phyloP scores from a whole-genome alignment of 2,329 filamentous ascomycete genomes.

The Cephalotrichum gorgonifer region DNA sequence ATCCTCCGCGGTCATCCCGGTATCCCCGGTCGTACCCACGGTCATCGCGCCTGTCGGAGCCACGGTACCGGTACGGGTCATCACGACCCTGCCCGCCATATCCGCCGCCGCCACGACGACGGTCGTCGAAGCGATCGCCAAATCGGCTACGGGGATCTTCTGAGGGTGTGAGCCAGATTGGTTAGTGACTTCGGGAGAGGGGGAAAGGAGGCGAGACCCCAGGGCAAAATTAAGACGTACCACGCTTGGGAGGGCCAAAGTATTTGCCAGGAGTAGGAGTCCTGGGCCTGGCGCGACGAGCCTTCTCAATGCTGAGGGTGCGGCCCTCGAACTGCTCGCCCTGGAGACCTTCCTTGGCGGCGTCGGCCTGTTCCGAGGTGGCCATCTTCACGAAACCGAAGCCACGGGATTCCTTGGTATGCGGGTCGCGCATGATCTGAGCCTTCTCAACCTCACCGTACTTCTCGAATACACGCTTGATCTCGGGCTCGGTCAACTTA shows the following conservation, averaged over 20 bases:
- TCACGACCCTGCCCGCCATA: conserved; percentile 43
- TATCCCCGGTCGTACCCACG: conserved; percentile 30
- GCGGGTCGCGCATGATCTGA: conserved; percentile 98
- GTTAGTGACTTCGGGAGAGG: too few relatives aligned
- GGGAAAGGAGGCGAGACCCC: background rate
- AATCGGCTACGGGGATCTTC: conserved; percentile 31
- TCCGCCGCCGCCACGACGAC: conserved; percentile 49
- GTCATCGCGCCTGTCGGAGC: conserved; percentile 40
- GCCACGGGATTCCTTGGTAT: conserved; percentile 95
- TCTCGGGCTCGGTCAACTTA: conserved; percentile 77
- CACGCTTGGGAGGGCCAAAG: conserved; percentile 95
- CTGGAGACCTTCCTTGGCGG: conserved; percentile 91
- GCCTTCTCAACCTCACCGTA: conserved; percentile 98
- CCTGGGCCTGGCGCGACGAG: conserved; percentile 84
- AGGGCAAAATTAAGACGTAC: conserved; percentile 41
- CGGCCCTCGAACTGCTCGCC: conserved; percentile 92
- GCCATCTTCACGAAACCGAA: conserved; percentile 99
- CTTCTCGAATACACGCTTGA: conserved; percentile 94
- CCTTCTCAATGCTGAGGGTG: conserved; percentile 97
- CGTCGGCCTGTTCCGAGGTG: conserved; percentile 87
- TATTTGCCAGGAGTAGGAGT: conserved; percentile 98
- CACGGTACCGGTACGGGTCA: conserved; percentile 47
- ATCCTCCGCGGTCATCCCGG: conserved; percentile 24
- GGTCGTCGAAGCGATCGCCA: conserved; percentile 53
- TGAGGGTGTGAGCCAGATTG: conserved; percentile 8